Conservation (phyloP, 2,329 filamentous ascomycete species). For the Ceratocystis harringtonii region DNA sequence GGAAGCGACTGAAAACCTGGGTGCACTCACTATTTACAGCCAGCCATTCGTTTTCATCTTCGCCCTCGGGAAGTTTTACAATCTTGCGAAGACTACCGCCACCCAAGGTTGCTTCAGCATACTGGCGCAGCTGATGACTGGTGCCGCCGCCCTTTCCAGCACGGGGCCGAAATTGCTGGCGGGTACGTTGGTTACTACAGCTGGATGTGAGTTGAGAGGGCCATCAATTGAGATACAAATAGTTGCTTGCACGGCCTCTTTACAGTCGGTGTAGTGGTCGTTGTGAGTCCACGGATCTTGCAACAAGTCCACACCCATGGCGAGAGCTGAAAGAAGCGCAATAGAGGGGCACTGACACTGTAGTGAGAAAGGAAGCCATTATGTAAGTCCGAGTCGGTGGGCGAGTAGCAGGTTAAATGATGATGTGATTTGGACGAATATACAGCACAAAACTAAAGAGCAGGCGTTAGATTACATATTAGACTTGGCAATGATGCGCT, state of each 20-base stretch:
- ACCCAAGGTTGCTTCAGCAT: slow-evolving; percentile 91
- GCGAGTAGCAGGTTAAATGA: not conserved
- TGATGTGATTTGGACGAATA: slow-evolving; percentile 4
- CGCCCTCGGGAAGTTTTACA: slow-evolving; percentile 90
- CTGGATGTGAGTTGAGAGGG: not conserved
- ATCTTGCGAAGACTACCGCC: slow-evolving; percentile 91
- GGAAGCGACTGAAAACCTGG: not conserved
- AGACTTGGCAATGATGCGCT: not conserved
- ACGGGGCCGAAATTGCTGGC: slow-evolving; percentile 82
- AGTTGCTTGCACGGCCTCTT: too few relatives aligned
- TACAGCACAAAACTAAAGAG: not conserved
- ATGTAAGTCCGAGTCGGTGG: slow-evolving; percentile 9
- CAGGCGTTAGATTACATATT: not conserved
- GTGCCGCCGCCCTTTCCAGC: slow-evolving; percentile 75
- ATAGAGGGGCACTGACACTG: slow-evolving; percentile 26
- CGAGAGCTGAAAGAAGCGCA: not conserved
- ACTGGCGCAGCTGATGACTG: slow-evolving; percentile 87
- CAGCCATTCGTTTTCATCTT: slow-evolving; percentile 95
- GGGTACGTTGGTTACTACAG: slow-evolving; percentile 65
- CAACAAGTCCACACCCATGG: not conserved
- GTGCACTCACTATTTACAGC: slow-evolving; percentile 75
- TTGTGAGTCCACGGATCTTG: not conserved
- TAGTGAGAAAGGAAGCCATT: slow-evolving; percentile 31
- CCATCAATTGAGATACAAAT: not conserved
- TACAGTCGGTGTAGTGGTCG: too few relatives aligned